These are phyloP conservation scores for Austropuccinia psidii DNA, from an alignment of 1,284 basidiomycete genomes.

Conservation along the genomic window DNA sequence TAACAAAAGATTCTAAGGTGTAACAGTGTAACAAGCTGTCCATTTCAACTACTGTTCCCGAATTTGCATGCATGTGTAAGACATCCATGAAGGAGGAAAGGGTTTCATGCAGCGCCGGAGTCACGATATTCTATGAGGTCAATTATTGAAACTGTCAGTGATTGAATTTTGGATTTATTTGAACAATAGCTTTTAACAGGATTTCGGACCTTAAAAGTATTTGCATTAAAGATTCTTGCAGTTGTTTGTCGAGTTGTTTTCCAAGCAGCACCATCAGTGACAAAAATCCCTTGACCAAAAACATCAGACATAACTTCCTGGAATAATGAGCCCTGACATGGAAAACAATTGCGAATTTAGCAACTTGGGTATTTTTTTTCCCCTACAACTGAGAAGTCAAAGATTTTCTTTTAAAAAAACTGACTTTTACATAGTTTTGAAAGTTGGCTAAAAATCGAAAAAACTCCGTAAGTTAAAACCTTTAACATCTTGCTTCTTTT, in stretches of 20 bases:
- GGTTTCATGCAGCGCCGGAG: constrained; percentile 32
- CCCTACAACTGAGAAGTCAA: background rate
- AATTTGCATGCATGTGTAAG: constrained; percentile 7
- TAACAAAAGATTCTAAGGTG: constrained; percentile 33
- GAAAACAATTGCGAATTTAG: background rate
- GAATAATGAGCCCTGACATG: constrained; percentile 26
- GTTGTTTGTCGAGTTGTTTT: constrained; percentile 35
- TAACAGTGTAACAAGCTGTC: constrained; percentile 28
- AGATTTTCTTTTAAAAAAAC: background rate
- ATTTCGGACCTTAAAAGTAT: constrained; percentile 30
- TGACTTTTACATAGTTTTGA: constrained; percentile 38
- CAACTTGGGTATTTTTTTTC: background rate
- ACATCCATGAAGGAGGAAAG: constrained; percentile 32
- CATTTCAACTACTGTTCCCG: constrained; percentile 18
- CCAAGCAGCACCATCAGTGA: constrained; percentile 33
- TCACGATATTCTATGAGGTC: constrained; percentile 23
- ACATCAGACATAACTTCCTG: constrained; percentile 37
- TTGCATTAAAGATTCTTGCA: constrained; percentile 30
- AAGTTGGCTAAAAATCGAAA: constrained; percentile 23
- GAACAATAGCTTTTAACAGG: background rate
- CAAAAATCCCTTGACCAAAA: constrained; percentile 37
- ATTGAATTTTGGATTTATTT: background rate
- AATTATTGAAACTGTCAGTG: background rate
- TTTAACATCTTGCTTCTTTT: background rate
- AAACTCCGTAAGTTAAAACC: background rate